phyloP scores from a whole-genome alignment of 768 basidiomycete genomes.

The Aureoboletus auriporus region DNA sequence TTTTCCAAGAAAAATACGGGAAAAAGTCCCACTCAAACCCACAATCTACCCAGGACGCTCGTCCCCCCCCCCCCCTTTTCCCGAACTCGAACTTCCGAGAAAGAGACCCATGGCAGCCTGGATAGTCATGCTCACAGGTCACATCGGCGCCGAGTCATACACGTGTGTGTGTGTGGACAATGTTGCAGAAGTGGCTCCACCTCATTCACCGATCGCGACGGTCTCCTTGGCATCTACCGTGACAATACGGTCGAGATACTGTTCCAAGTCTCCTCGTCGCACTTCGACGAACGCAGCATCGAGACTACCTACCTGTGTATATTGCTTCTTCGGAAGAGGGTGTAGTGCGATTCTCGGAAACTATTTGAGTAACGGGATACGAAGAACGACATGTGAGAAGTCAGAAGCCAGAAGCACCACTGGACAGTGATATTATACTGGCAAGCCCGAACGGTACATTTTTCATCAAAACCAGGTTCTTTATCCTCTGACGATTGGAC shows the following conservation, averaged over 20 bases:
- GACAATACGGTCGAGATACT: conserved; percentile 70
- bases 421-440: conserved; percentile 68
- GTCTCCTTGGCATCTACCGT: conserved; percentile 47
- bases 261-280: conserved; percentile 73
- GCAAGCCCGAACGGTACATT: no score
- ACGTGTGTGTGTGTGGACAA: conserved; percentile 77
- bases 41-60: conserved; percentile 63
- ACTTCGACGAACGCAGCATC: conserved; percentile 80
- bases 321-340: conserved; percentile 82
- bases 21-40: conserved; percentile 28
- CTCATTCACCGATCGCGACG: conserved; percentile 58
- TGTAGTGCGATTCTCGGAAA: conserved; percentile 77
- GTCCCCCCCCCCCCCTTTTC: conserved; percentile 38
- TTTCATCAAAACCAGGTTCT: conserved; percentile 16
- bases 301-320: conserved; percentile 77
- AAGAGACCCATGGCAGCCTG: conserved; percentile 69
- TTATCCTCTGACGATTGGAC: conserved; percentile 15
- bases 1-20: not conserved
- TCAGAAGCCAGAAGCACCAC: conserved; percentile 85
- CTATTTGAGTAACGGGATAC: conserved; percentile 61
- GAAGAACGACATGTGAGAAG: conserved; percentile 66
- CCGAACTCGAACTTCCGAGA: conserved; percentile 36
- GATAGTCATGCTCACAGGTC: conserved; percentile 70
- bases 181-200: conserved; percentile 58
- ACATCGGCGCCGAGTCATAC: conserved; percentile 70